These are phyloP conservation scores for Diplodia seriata DNA, from an alignment of 2,329 filamentous ascomycete genomes.

Conservation along the genomic window DNA sequence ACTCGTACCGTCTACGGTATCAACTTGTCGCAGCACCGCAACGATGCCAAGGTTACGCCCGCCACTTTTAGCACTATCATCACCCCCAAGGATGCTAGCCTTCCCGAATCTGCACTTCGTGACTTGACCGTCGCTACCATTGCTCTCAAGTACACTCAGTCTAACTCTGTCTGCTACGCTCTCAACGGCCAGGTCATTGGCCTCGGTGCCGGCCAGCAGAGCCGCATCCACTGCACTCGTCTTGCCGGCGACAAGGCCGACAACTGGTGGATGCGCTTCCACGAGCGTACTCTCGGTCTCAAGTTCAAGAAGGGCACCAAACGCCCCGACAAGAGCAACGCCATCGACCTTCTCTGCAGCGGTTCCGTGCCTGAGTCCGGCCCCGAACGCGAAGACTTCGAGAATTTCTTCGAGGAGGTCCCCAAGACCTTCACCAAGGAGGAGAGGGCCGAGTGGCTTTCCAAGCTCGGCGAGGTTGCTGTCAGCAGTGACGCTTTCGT, in stretches of 20 bases:
- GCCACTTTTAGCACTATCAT: slow-evolving; percentile 85
- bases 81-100: slow-evolving; percentile 78
- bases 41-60: slow-evolving; percentile 85
- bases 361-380: slow-evolving; percentile 85
- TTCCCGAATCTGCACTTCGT: slow-evolving; percentile 82
- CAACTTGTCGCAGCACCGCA: slow-evolving; percentile 86
- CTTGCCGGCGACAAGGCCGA: slow-evolving; percentile 98
- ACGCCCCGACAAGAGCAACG: slow-evolving; percentile 96
- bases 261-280: slow-evolving; percentile 99
- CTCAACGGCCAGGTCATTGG: slow-evolving; percentile 92
- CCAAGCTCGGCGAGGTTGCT: slow-evolving; percentile 80
- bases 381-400: slow-evolving; percentile 84
- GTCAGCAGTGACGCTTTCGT: slow-evolving; percentile 96
- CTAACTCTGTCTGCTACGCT: slow-evolving; percentile 98
- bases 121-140: slow-evolving; percentile 96
- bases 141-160: slow-evolving; percentile 97
- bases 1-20: slow-evolving; percentile 89
- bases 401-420: slow-evolving; percentile 88
- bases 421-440: slow-evolving; percentile 80
- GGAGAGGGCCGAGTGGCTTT: slow-evolving; percentile 86
- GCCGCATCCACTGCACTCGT: slow-evolving; percentile 96
- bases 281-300: slow-evolving; percentile 83
- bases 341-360: slow-evolving; percentile 92
- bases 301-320: slow-evolving; percentile 99
- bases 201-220: slow-evolving; percentile 95